Base-by-base conservation (phyloP, 495 filamentous ascomycete species). In the Neurospora sp. region DNA sequence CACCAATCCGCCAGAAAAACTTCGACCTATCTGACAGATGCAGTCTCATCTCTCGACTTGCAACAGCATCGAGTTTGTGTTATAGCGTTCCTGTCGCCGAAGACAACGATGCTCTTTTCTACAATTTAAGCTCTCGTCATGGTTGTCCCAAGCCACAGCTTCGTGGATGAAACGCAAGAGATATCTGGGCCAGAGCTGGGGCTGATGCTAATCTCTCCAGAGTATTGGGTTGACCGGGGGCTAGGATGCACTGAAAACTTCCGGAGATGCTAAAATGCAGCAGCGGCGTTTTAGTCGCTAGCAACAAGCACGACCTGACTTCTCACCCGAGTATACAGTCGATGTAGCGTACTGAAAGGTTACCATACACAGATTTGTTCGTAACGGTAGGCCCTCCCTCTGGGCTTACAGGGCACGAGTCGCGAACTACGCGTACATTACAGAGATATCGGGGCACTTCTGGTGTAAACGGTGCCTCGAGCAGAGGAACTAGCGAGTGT, bases 1-100 rank as follows among this genome's bases (percentile, higher is more conserved):
- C 78, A 74, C 77, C 77, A 73, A 73, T 72, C 73, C 36, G 75
- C 72, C 72, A 76, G 39, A 71, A 74, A 66, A 66, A 34, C 28
- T 34, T 66, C 54, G 54, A 70, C 48, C 70, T 62, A 39, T 70
- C 66, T 36, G 74, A 59, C 36, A 24, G 59, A 48, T 71, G 73
- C 45, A 72, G 71, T 59, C 36, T 40, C 72, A 34, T 42, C 69
- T 36, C 38, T 43, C 42, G 5, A 66, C 28, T 66, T 66, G 54
- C 28, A 66, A 34, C 54, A 19, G 54, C 28, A 34, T 31, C 54
- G 54, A 66, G 6, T 15, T 66, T 34, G 54, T 66, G 54, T 17
- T 62, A 59, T 11, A 59, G 48, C 24, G 15, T 34, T 62, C 54
- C 54, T 28, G 54, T 62, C 54, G 54, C 54, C 54, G 28, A 34